Percentiles rank a stretch among this genome's conserved stretches.
These are phyloP conservation scores for Avena insularis DNA, from an alignment of 176 grass and related monocot genomes.

Conservation along the genomic window DNA sequence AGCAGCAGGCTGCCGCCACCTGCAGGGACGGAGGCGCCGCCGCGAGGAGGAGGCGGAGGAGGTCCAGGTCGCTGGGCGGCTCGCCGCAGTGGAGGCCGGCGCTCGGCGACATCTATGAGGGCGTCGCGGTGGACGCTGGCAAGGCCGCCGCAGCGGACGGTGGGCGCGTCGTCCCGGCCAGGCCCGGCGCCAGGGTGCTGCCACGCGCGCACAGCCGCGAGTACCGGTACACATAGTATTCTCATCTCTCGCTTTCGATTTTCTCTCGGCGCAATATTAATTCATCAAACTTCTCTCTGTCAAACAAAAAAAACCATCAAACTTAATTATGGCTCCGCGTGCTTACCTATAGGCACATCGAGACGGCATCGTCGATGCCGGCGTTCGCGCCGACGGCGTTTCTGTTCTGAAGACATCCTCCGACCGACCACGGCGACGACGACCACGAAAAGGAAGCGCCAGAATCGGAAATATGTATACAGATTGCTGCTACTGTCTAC, in stretches of 20 bases:
- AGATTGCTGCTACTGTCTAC: conserved; percentile 43
- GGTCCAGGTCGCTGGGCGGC: background rate
- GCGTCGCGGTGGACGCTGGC: conserved; percentile 12
- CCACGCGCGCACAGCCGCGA: conserved; percentile 45
- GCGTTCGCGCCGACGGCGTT: conserved; percentile 54
- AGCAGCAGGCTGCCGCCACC: background rate
- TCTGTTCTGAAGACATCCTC: conserved; percentile 45
- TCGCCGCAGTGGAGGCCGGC: conserved; percentile 53
- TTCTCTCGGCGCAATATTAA: too few relatives aligned
- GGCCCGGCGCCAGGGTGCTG: conserved; percentile 38
- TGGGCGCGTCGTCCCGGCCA: conserved; percentile 17
- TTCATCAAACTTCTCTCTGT: too few relatives aligned
- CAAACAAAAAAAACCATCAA: too few relatives aligned
- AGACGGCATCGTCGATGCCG: conserved; percentile 50
- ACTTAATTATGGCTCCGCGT: too few relatives aligned
- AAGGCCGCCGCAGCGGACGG: background rate
- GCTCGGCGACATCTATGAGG: conserved; percentile 66
- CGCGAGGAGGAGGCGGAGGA: conserved; percentile 39
- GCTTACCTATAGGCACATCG: conserved; percentile 9
- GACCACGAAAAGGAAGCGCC: background rate
- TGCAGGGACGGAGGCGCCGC: background rate
- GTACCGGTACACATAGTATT: background rate
- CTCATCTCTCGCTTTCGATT: too few relatives aligned
- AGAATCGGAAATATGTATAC: conserved; percentile 28
- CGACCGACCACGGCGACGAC: background rate